Base-by-base conservation (phyloP, 2,329 filamentous ascomycete genomes). In the Aspergillus fumigatiaffinis region DNA sequence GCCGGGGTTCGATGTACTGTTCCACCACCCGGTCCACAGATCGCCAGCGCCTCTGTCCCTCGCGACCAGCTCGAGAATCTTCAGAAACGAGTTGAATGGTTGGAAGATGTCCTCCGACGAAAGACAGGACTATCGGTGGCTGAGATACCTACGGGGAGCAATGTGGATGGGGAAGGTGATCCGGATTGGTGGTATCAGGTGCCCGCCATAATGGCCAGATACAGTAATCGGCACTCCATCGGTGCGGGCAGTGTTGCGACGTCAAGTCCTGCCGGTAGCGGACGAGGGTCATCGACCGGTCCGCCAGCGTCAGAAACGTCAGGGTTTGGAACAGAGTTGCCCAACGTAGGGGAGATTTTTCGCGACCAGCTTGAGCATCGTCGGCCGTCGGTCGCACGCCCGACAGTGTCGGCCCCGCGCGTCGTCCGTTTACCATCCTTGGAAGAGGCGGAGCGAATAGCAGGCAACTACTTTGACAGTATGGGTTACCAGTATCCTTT, bases 1-100 rank as follows among this genome's bases (percentile, higher is more conserved):
- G 72, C 72, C 41, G 72, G 73, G n/a, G 72, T 75, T 25, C 72
- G 73, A 49, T 75, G 73, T 56, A 75, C 73, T 32, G 71, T 75
- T 26, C 71, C 73, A 20, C 71, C 73, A 1, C 72, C 71, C 9
- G 72, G 73, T 4, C 70, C 72, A 10, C 71, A 73, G 56, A 67
- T 74, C 59, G 70, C 72, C 44, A 73, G 62, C 56, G 67, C 71
- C 49, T 71, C 72, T 20, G 72, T 75, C 1, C 73, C 73, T 38
- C 69, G 73, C 51, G 73, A 75, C 53, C 73, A 75, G 55, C 64
- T 75, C 21, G 73, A 75, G 54, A 75, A 71, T 14, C 63, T 75
- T 3, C 71, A 75, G 54, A 75, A 75, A 59, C 69, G 73, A 10
- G 73, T 75, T 21, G 64, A 64, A 68, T 75, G 73, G 73, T 55